Percentiles rank a stretch among this genome's conserved stretches.
Conservation (phyloP, 2,329 filamentous ascomycete genomes). For the Fusarium bactridioides region DNA sequence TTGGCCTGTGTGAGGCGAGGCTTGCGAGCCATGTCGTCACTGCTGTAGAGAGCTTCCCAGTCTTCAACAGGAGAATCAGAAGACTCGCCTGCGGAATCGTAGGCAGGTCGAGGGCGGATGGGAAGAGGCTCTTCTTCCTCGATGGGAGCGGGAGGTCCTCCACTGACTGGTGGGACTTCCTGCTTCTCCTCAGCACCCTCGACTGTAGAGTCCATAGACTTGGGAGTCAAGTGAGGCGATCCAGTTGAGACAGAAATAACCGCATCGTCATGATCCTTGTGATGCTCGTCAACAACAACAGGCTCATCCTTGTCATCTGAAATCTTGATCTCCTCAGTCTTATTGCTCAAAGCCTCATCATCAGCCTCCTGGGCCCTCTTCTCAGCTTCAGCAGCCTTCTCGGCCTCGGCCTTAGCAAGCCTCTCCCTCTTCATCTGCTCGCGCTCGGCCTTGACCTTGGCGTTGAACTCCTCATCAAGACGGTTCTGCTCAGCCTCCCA, state of each 20-base stretch:
- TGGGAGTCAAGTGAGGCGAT: slow-evolving; percentile 46
- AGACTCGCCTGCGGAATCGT: slow-evolving; percentile 61
- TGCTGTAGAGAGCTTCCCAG: slow-evolving; percentile 66
- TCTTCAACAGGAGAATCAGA: slow-evolving; percentile 68
- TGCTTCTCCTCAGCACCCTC: slow-evolving; percentile 45
- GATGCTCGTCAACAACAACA: slow-evolving; percentile 17
- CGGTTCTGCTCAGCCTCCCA: slow-evolving; percentile 40
- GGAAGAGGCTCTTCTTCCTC: slow-evolving; percentile 29
- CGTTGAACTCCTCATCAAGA: slow-evolving; percentile 43
- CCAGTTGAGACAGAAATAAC: slow-evolving; percentile 44
- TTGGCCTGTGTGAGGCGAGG: slow-evolving; percentile 52
- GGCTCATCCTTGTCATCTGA: slow-evolving; percentile 12
- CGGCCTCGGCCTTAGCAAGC: slow-evolving; percentile 20
- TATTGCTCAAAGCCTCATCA: slow-evolving; percentile 36
- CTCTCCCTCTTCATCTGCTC: slow-evolving; percentile 28
- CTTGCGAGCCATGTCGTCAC: slow-evolving; percentile 64
- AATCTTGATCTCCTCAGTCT: slow-evolving; percentile 18
- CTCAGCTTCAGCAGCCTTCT: slow-evolving; percentile 32
- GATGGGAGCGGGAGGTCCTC: slow-evolving; percentile 33
- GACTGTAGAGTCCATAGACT: slow-evolving; percentile 41
- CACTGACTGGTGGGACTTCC: slow-evolving; percentile 43
- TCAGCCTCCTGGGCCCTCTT: slow-evolving; percentile 24
- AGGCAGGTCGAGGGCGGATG: slow-evolving; percentile 40
- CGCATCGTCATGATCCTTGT: slow-evolving; percentile 34
- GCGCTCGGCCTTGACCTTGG: slow-evolving; percentile 32